A percentile compares a stretch with the other conserved stretches of the same genome.
Evolutionary conservation across 352 stramenopile genomes (phyloP).

Genomic region (Phytopythium aichiense): DNA sequence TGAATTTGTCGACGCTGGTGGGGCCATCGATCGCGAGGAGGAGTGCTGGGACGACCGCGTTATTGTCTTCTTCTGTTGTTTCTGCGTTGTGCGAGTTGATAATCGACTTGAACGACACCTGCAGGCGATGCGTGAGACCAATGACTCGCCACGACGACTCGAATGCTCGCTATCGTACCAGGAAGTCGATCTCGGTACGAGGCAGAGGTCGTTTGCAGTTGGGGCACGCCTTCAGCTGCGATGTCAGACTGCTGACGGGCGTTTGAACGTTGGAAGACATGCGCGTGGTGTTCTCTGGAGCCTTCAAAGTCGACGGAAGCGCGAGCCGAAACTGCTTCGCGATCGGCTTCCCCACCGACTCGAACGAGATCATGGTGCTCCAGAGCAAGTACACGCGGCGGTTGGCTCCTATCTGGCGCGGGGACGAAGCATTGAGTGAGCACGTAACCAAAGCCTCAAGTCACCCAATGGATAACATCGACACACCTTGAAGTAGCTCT

Average conservation of each 20-base stretch:
- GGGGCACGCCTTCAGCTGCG: constrained; percentile 37
- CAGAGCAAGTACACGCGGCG: constrained; percentile 69
- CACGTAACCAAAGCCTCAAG: neutral
- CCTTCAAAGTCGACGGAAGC: constrained; percentile 14
- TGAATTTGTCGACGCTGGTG: constrained; percentile 30
- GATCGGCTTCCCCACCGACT: constrained; percentile 30
- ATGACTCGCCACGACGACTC: neutral
- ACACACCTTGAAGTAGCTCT: constrained; percentile 73
- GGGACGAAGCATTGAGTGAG: neutral
- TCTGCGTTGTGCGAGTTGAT: constrained; percentile 22
- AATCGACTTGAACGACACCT: constrained; percentile 44
- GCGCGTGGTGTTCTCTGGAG: constrained; percentile 5
- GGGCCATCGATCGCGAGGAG: constrained; percentile 29
- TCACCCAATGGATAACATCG: neutral
- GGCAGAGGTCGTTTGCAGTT: constrained; percentile 35
- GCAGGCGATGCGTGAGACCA: neutral
- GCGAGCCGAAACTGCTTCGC: constrained; percentile 42
- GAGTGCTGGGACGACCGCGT: constrained; percentile 16
- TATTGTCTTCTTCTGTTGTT: neutral
- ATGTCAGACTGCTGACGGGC: neutral
- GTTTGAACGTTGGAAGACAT: neutral
- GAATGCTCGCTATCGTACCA: constrained; percentile 19
- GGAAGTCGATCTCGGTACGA: constrained; percentile 33
- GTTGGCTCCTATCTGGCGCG: constrained; percentile 43
- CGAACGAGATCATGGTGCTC: constrained; percentile 66